Percentiles rank a stretch among this genome's conserved stretches.
These are phyloP conservation scores for Puya raimondii DNA, from an alignment of 176 grass and related monocot species.

Conservation along the genomic window DNA sequence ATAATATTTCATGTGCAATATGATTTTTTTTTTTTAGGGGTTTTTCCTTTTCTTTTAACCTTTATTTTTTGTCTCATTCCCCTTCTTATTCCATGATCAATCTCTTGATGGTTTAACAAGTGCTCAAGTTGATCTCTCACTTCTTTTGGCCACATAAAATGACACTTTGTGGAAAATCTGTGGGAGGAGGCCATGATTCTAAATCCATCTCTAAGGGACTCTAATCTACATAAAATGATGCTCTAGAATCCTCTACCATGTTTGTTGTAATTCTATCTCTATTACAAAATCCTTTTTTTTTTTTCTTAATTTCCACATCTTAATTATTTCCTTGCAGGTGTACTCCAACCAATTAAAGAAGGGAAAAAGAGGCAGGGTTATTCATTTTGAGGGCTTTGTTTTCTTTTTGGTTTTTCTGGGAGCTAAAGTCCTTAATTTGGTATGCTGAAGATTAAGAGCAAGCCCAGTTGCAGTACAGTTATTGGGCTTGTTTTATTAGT, in stretches of 20 bases:
- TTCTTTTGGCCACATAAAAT: conserved; percentile 74
- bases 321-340: conserved; percentile 4
- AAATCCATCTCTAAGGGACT: background rate
- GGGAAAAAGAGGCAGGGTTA: background rate
- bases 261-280: background rate
- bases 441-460: conserved; percentile 85
- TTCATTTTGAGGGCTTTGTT: background rate
- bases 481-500: conserved; percentile 53
- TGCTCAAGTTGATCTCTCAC: conserved; percentile 4
- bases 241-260: background rate
- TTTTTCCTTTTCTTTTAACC: background rate
- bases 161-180: conserved; percentile 27
- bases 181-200: no score
- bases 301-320: background rate
- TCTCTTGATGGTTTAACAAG: background rate
- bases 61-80: conserved; percentile 8
- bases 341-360: conserved; percentile 1
- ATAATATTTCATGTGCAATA: conserved; percentile 70
- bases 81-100: background rate
- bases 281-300: background rate
- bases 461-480: conserved; percentile 62
- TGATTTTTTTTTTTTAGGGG: conserved; percentile 1
- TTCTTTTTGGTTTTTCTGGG: background rate
- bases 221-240: conserved; percentile 20
- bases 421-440: conserved; percentile 12